Conservation (phyloP, 805 yeast species). For the Zygotorulaspora sp. region DNA sequence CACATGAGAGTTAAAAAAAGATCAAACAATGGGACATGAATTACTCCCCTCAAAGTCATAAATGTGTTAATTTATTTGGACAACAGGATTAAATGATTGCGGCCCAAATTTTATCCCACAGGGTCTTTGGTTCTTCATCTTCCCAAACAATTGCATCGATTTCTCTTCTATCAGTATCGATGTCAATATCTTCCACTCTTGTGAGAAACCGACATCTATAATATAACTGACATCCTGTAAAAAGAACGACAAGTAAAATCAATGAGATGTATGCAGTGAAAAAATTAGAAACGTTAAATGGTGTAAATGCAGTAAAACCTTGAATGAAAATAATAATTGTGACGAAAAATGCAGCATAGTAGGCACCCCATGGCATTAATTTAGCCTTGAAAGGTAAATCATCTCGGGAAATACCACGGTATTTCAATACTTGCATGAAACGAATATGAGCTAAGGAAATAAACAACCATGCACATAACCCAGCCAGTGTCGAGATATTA, state of each 20-base stretch:
- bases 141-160: constrained; percentile 54
- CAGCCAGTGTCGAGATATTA: constrained; percentile 63
- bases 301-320: constrained; percentile 61
- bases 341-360: constrained; percentile 51
- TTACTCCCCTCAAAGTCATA: not conserved
- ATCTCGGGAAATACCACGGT: constrained; percentile 58
- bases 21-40: not conserved
- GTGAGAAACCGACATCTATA: constrained; percentile 45
- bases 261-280: constrained; percentile 63
- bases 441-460: constrained; percentile 56
- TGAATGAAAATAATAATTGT: constrained; percentile 60
- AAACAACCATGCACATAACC: constrained; percentile 63
- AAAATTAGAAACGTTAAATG: constrained; percentile 50
- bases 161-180: constrained; percentile 58
- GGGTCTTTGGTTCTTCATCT: constrained; percentile 44
- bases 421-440: constrained; percentile 55
- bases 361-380: constrained; percentile 60
- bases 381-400: constrained; percentile 64
- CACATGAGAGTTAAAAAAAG: too few species aligned
- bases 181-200: constrained; percentile 55
- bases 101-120: constrained; percentile 54
- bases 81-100: constrained; percentile 19
- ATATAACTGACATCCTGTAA: constrained; percentile 48
- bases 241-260: constrained; percentile 48
- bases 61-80: too few species aligned